A percentile compares a stretch with the other conserved stretches of the same genome.
Evolutionary conservation across 257 asterid species (phyloP).

Genomic region (Petunia axillaris): DNA sequence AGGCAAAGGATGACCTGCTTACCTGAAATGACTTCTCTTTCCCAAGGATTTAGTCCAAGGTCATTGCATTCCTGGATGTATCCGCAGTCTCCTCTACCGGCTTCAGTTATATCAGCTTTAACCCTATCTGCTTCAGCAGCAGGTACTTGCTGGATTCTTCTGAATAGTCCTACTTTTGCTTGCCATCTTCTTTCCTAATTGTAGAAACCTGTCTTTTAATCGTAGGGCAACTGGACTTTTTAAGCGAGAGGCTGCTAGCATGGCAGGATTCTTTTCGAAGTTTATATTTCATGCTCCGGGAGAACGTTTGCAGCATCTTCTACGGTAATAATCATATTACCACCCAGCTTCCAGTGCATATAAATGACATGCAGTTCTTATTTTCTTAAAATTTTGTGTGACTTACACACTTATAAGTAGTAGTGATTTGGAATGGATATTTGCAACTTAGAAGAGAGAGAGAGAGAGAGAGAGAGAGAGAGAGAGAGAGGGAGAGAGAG

Average conservation of each 20-base stretch:
- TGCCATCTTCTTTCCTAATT: slow-evolving; percentile 18
- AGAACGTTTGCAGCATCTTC: slow-evolving; percentile 69
- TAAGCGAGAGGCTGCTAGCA: slow-evolving; percentile 70
- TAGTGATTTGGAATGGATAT: not conserved
- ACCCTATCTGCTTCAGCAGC: slow-evolving; percentile 52
- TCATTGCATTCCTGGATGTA: slow-evolving; percentile 77
- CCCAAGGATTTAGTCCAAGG: slow-evolving; percentile 34
- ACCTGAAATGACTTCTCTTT: slow-evolving; percentile 44
- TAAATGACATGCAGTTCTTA: not conserved
- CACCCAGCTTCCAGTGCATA: not conserved
- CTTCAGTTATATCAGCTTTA: slow-evolving; percentile 75
- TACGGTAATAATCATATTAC: slow-evolving; percentile 58
- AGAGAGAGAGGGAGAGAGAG: too few species aligned
- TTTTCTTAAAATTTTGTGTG: slow-evolving; percentile 1
- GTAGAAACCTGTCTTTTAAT: slow-evolving; percentile 25
- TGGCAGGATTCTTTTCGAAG: slow-evolving; percentile 95
- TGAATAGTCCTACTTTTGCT: slow-evolving; percentile 23
- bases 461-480: too few species aligned
- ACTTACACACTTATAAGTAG: not conserved
- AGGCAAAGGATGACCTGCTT: slow-evolving; percentile 38
- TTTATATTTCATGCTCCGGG: slow-evolving; percentile 90
- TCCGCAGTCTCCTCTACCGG: slow-evolving; percentile 85
- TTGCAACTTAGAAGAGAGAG: too few species aligned
- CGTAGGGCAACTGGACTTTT: slow-evolving; percentile 71
- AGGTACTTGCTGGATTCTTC: slow-evolving; percentile 54